Percentiles rank a stretch among this genome's conserved stretches.
phyloP scores from a whole-genome alignment of 2,329 filamentous ascomycete genomes.

The Claviceps monticola region DNA sequence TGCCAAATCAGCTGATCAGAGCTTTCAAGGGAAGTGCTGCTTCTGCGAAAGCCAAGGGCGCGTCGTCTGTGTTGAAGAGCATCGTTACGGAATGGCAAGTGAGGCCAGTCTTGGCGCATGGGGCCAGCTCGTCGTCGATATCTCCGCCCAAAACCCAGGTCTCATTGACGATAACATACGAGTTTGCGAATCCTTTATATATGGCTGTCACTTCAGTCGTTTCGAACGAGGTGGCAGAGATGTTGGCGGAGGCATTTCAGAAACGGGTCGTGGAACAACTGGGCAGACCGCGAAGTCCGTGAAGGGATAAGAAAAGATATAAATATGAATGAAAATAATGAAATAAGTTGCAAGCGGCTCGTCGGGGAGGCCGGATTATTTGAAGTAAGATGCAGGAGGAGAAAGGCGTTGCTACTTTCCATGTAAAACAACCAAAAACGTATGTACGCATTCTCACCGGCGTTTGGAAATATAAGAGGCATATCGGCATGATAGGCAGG shows the following conservation, averaged over 20 bases:
- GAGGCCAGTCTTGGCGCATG: slow-evolving; percentile 23
- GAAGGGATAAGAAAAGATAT: neutral
- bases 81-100: slow-evolving; percentile 59
- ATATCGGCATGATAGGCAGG: neutral
- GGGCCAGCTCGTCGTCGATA: neutral
- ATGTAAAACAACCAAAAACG: neutral
- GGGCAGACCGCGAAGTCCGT: neutral
- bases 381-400: too few relatives aligned
- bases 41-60: slow-evolving; percentile 26
- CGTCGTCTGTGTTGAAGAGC: slow-evolving; percentile 47
- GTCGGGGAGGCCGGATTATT: too few relatives aligned
- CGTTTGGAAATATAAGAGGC: neutral
- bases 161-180: slow-evolving; percentile 61
- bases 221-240: slow-evolving; percentile 67
- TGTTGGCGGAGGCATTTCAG: slow-evolving; percentile 93
- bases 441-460: neutral
- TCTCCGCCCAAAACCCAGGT: slow-evolving; percentile 47
- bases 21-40: slow-evolving; percentile 50
- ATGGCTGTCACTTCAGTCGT: slow-evolving; percentile 67
- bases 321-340: neutral
- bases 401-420: too few relatives aligned
- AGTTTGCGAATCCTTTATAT: slow-evolving; percentile 83
- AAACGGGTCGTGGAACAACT: slow-evolving; percentile 47
- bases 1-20: slow-evolving; percentile 59
- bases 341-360: neutral